Percentiles rank a stretch among this genome's conserved stretches.
phyloP scores from a whole-genome alignment of 2,329 filamentous ascomycete genomes.

The Calonectria honghensis region DNA sequence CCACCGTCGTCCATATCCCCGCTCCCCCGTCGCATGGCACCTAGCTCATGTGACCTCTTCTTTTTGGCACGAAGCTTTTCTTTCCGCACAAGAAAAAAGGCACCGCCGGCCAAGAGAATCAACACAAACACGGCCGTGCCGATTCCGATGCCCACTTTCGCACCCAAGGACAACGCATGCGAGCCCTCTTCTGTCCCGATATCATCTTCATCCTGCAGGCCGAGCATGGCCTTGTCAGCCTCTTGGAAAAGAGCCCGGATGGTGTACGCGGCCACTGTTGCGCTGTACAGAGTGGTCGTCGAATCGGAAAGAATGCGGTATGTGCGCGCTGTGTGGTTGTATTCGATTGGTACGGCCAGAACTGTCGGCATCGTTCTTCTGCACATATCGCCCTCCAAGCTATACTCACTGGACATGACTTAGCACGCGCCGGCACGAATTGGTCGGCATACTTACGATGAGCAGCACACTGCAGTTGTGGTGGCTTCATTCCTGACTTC shows the following conservation, averaged over 20 bases:
- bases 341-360: constrained; percentile 61
- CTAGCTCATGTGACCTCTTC: constrained; percentile 51
- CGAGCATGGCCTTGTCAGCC: constrained; percentile 59
- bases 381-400: constrained; percentile 58
- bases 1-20: constrained; percentile 37
- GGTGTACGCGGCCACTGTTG: constrained; percentile 61
- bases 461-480: constrained; percentile 65
- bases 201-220: constrained; percentile 59
- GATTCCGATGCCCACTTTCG: constrained; percentile 61
- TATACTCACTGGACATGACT: constrained; percentile 58
- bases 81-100: constrained; percentile 55
- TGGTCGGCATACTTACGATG: constrained; percentile 59
- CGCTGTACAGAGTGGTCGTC: constrained; percentile 62
- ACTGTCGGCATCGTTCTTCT: constrained; percentile 60
- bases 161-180: constrained; percentile 54
- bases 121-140: constrained; percentile 57
- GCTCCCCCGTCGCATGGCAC: constrained; percentile 47
- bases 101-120: constrained; percentile 52
- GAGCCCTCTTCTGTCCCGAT: constrained; percentile 48
- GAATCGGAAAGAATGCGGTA: constrained; percentile 60
- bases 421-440: constrained; percentile 37
- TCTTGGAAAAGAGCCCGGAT: constrained; percentile 62
- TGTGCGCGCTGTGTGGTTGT: constrained; percentile 59
- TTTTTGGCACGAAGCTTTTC: constrained; percentile 45
- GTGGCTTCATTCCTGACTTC: constrained; percentile 55